Conservation (phyloP, 1,284 basidiomycete genomes). For the Cutaneotrichosporon spelunceum region DNA sequence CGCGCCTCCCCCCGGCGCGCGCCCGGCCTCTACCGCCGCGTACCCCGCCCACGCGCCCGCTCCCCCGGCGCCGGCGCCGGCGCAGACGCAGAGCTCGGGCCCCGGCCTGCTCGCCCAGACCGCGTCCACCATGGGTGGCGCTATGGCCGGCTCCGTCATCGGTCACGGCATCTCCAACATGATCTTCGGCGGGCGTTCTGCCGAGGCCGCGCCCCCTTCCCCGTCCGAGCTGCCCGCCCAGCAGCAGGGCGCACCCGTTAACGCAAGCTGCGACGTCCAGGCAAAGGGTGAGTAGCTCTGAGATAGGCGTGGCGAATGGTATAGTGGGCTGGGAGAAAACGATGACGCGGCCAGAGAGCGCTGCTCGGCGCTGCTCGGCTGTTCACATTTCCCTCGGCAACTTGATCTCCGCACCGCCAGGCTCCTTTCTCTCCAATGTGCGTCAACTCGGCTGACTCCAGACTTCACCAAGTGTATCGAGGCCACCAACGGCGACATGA, state of each 20-base stretch:
- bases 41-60: constrained; percentile 26
- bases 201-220: constrained; percentile 42
- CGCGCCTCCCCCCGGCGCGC: constrained; percentile 28
- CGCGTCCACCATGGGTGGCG: constrained; percentile 58
- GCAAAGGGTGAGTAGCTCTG: constrained; percentile 55
- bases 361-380: too few relatives aligned
- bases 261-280: constrained; percentile 55
- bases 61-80: constrained; percentile 22
- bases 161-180: constrained; percentile 59
- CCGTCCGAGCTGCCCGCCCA: constrained; percentile 46
- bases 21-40: constrained; percentile 40
- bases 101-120: constrained; percentile 52
- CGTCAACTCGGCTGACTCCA: constrained; percentile 15
- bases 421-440: too few relatives aligned
- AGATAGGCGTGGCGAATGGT: neutral
- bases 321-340: too few relatives aligned
- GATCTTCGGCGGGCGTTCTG: constrained; percentile 55
- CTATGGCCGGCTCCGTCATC: constrained; percentile 55
- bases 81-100: constrained; percentile 23
- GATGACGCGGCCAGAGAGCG: too few relatives aligned
- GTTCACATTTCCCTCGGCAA: neutral
- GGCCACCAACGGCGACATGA: constrained; percentile 56
- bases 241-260: constrained; percentile 28
- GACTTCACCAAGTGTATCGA: constrained; percentile 57
- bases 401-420: too few relatives aligned